Evolutionary conservation across 441 rosid species (phyloP).

Genomic region (Flueggea neowawraea): DNA sequence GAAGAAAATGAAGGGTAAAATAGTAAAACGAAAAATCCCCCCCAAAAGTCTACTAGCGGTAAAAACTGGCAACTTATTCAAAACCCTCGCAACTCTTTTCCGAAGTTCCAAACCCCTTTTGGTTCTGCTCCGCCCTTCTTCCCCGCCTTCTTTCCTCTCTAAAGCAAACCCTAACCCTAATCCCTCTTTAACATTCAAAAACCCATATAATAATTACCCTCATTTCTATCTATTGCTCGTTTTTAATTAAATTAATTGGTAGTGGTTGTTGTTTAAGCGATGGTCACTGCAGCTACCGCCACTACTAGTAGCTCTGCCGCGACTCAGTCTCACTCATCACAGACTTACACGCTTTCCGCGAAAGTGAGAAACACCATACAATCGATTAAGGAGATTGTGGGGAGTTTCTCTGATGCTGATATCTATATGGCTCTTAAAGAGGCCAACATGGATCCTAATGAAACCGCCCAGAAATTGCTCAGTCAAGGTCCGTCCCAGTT

Average conservation of each 20-base stretch:
- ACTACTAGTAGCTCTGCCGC: background rate
- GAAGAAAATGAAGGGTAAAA: too few relatives aligned
- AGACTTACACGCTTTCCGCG: slow-evolving; percentile 35
- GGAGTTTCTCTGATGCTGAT: slow-evolving; percentile 74
- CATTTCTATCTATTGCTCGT: background rate
- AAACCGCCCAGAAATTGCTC: slow-evolving; percentile 73
- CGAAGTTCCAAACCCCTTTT: too few relatives aligned
- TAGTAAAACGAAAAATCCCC: too few relatives aligned
- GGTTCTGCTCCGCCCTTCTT: too few relatives aligned
- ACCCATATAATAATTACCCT: too few relatives aligned
- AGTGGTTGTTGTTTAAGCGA: slow-evolving; percentile 13
- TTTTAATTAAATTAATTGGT: too few relatives aligned
- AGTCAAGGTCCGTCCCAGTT: slow-evolving; percentile 43
- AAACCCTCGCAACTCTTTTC: too few relatives aligned
- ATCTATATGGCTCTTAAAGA: slow-evolving; percentile 70
- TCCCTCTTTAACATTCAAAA: too few relatives aligned
- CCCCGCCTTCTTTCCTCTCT: too few relatives aligned
- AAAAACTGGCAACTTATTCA: too few relatives aligned
- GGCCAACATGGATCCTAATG: slow-evolving; percentile 80
- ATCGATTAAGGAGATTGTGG: slow-evolving; percentile 75
- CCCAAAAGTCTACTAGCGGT: too few relatives aligned
- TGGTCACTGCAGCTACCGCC: slow-evolving; percentile 31
- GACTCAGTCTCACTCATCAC: slow-evolving; percentile 14
- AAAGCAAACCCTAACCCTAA: too few relatives aligned
- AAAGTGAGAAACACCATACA: slow-evolving; percentile 53